Evolutionary conservation across 2,329 filamentous ascomycete genomes (phyloP), one percentile per base, ranked within the genome.

Genomic region (Elsinoe ampelina): DNA sequence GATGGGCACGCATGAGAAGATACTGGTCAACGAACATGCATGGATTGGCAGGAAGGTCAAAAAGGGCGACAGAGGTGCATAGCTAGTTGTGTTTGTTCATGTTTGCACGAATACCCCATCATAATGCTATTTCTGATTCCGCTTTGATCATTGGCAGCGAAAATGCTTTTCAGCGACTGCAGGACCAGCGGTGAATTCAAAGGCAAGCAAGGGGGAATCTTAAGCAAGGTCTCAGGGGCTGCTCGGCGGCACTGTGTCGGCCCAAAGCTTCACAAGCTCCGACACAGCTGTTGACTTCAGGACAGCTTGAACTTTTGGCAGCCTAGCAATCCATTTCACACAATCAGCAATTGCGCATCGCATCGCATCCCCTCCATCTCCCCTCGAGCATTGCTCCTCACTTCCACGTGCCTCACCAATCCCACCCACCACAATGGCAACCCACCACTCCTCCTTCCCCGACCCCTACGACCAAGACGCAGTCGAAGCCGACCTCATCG

Each of bases 401-500:
- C 5, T 8, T 13, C 12, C 4, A 17, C 22, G 5, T 13, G 7
- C 5, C 22, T 3, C 15, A 12, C 11, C 30, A 26, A 54, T 55
- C 35, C 19, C 15, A 6, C 26, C 26, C 26, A 34, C 41, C 48
- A 56, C 39, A 42, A 56, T 56, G 54, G 39, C 54, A 12, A 11
- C 38, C 13, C 54, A 48, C 38, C 36, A 30, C 7, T 45, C 39
- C 54, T 13, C 20, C 41, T 56, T 56, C 41, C 41, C 41, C 65
- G 67, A 68, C 47, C 68, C 68, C 52, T 76, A 76, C 64, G 73
- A 77, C 62, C 67, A 70, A 61, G 72, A 75, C 57, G 69, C 71
- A 17, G 67, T 75, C 41, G 74, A 76, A 62, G 73, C 75, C 63
- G 75, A 78, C 65, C 70, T 78, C 60, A 78, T 78, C 54, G 76